A percentile compares a stretch with the other conserved stretches of the same genome.
Evolutionary conservation across 805 yeast genomes (phyloP).

Genomic region (Pichia deserticola): DNA sequence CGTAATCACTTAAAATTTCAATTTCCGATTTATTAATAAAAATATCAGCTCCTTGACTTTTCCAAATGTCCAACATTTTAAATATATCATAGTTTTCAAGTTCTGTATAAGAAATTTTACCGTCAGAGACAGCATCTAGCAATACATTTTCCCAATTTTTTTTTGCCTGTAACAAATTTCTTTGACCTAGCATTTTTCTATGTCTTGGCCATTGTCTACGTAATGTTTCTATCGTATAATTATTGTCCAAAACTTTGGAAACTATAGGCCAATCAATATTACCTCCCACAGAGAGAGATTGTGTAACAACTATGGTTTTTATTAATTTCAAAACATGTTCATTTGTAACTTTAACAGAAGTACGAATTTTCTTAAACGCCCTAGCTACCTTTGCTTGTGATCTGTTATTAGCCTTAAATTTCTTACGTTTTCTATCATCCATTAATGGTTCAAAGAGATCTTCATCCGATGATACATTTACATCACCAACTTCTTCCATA

Average conservation of each 20-base stretch:
- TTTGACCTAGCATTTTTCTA: constrained; percentile 49
- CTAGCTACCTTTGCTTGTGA: constrained; percentile 12
- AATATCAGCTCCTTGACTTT: constrained; percentile 31
- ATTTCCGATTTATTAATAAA: constrained; percentile 23
- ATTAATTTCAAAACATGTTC: constrained; percentile 49
- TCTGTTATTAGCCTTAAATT: constrained; percentile 12
- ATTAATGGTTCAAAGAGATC: constrained; percentile 24
- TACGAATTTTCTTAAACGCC: constrained; percentile 19
- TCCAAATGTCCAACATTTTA: constrained; percentile 60
- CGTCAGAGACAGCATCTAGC: constrained; percentile 49
- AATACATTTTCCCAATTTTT: constrained; percentile 63
- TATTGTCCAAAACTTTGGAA: constrained; percentile 38
- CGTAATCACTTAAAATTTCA: constrained; percentile 31
- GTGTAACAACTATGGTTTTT: constrained; percentile 60
- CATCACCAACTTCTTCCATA: background rate
- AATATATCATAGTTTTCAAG: constrained; percentile 43
- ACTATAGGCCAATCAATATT: constrained; percentile 61
- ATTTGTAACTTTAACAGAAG: constrained; percentile 17
- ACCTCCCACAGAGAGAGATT: constrained; percentile 46
- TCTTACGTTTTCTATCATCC: constrained; percentile 26
- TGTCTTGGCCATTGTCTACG: constrained; percentile 66
- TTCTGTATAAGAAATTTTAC: constrained; percentile 41
- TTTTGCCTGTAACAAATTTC: constrained; percentile 46
- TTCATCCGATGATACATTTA: constrained; percentile 6
- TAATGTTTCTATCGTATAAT: constrained; percentile 35